Evolutionary conservation across 1,139 yeast genomes (phyloP), one percentile per base, ranked within the genome.

Genomic region (Torulaspora pretoriensis): DNA sequence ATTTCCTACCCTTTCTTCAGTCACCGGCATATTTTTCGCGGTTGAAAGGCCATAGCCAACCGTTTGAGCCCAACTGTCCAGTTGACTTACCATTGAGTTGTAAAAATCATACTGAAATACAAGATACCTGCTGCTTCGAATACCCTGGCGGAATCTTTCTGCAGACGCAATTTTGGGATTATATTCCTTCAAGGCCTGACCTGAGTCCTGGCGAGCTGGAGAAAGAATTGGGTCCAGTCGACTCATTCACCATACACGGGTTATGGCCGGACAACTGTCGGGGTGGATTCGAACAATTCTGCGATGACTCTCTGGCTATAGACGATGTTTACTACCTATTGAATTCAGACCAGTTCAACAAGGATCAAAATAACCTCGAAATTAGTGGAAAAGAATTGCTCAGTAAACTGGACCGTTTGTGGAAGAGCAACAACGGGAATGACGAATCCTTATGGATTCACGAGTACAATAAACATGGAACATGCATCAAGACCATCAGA

Each of bases 101-200:
- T 58, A 65, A 74, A 3, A 74, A 74, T 47, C 46, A 56, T 4
- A 67, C 75, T 0, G 68, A 68, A 1, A 69, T 73, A 12, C 65
- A 55, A 1, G 75, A 83, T 57, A 63, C 80, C 1, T 92, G 98
- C 61, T 92, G 97, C 64, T 87, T 81, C 63, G 97, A 90, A 61
- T 75, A 80, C 40, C 95, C 96, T 2, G 92, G 94, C 27, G 97
- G 97, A 1, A 74, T 89, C 12, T 71, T 90, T 33, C 67, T 90
- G 39, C 86, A 82, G 58, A 87, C 97, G 0, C 97, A 92, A 63
- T 89, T 90, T 66, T 92, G 97, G 97, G 96, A 89, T 64, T 87
- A 85, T 60, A 70, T 71, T 49, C 97, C 97, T 0, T 57, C 64
- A 3, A 52, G 46, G 25, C 31, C 46, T 3, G 52, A 44, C 5